phyloP scores from a whole-genome alignment of 768 basidiomycete genomes.

The Macrolepiota fuliginosa region DNA sequence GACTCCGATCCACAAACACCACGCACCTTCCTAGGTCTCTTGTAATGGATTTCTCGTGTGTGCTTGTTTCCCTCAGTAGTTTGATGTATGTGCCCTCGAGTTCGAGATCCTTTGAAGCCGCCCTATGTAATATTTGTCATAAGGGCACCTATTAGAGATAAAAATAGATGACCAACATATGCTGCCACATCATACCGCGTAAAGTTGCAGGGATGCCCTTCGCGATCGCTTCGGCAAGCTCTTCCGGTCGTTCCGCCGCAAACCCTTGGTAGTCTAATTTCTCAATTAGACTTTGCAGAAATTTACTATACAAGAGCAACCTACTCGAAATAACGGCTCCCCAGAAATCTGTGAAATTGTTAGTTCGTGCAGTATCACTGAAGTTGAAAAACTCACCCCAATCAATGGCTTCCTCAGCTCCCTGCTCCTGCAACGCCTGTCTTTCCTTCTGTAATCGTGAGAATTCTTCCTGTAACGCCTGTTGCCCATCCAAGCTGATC shows the following conservation, averaged over 20 bases:
- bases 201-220: conserved; percentile 85
- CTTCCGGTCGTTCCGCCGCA: conserved; percentile 73
- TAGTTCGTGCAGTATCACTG: neutral
- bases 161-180: conserved; percentile 57
- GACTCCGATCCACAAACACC: conserved; percentile 6
- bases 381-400: conserved; percentile 57
- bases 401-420: conserved; percentile 54
- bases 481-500: conserved; percentile 51
- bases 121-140: conserved; percentile 45
- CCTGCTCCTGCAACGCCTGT: conserved; percentile 33
- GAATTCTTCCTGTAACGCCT: conserved; percentile 77
- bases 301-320: neutral
- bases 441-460: conserved; percentile 60
- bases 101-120: conserved; percentile 88
- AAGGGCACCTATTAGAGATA: conserved; percentile 9
- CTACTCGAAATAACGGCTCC: conserved; percentile 86
- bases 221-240: conserved; percentile 87
- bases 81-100: conserved; percentile 82
- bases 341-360: conserved; percentile 74
- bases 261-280: conserved; percentile 81
- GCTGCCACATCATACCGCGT: conserved; percentile 95
- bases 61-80: conserved; percentile 78
- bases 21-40: conserved; percentile 84
- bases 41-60: conserved; percentile 92
- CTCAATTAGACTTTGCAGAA: neutral